Percentiles rank a stretch among this genome's conserved stretches.
These are phyloP conservation scores for Earliella scabrosa DNA, from an alignment of 1,284 basidiomycete species.

Conservation along the genomic window DNA sequence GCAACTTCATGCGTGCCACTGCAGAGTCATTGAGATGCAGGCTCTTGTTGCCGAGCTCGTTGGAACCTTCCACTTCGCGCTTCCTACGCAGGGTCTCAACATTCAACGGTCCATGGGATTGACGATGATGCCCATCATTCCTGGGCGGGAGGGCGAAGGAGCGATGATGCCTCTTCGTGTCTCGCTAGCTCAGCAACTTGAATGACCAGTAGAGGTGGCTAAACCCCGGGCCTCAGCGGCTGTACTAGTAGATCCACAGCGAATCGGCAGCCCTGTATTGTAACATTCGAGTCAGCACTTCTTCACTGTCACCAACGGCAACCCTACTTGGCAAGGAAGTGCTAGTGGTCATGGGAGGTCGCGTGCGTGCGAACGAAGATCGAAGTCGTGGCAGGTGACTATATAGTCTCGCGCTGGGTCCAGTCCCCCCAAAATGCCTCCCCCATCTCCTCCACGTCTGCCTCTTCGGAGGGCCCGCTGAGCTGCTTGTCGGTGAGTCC, in stretches of 20 bases:
- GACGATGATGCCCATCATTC: neutral
- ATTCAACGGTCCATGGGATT: neutral
- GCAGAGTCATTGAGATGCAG: constrained; percentile 51
- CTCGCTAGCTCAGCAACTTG: too few relatives aligned
- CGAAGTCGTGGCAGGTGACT: neutral
- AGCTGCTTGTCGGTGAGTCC: constrained; percentile 19
- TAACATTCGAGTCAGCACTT: too few relatives aligned
- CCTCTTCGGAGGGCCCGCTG: neutral
- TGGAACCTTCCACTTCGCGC: constrained; percentile 48
- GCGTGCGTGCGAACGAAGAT: neutral
- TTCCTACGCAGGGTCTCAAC: constrained; percentile 21
- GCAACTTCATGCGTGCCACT: too few relatives aligned
- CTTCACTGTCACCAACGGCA: too few relatives aligned
- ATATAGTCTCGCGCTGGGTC: neutral
- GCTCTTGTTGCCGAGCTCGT: constrained; percentile 51
- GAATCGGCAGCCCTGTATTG: too few relatives aligned
- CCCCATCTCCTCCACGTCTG: constrained; percentile 6
- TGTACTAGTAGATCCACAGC: too few relatives aligned
- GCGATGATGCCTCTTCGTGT: neutral
- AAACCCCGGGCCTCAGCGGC: too few relatives aligned
- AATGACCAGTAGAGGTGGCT: too few relatives aligned
- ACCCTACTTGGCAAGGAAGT: too few relatives aligned
- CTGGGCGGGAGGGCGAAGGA: neutral
- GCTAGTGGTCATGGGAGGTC: neutral
- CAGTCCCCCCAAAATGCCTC: constrained; percentile 10